Conservation (phyloP, 179 eudicot species). For the Amaranthus tricolor region DNA sequence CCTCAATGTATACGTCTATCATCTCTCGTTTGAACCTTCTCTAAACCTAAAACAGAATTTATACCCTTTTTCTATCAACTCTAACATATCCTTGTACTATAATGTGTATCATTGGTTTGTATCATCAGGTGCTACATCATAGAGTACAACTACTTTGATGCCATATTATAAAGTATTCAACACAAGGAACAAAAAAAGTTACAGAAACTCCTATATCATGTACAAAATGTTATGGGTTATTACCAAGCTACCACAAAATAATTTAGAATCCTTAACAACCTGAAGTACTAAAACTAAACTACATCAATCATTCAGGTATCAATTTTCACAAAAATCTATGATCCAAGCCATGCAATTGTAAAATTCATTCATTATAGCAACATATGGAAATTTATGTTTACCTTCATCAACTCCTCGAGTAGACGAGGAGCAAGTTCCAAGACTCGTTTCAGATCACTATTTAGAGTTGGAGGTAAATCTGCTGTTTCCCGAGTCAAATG, state of each 20-base stretch:
- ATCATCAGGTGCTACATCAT: too few relatives aligned
- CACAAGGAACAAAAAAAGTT: not conserved
- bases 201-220: not conserved
- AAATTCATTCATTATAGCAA: not conserved
- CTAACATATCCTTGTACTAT: too few relatives aligned
- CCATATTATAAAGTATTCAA: not conserved
- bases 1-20: too few relatives aligned
- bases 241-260: not conserved
- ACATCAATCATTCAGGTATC: conserved; percentile 4
- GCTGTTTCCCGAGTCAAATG: conserved; percentile 69
- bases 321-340: not conserved
- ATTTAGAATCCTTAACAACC: not conserved
- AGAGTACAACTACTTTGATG: not conserved
- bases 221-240: not conserved
- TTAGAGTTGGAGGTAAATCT: conserved; percentile 60
- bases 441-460: conserved; percentile 70
- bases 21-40: too few relatives aligned
- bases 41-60: too few relatives aligned
- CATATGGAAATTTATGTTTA: conserved; percentile 14
- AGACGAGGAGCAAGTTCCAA: conserved; percentile 86
- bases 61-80: too few relatives aligned
- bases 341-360: not conserved
- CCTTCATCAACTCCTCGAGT: conserved; percentile 88
- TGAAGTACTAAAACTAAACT: conserved; percentile 1
- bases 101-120: too few relatives aligned